phyloP scores from a whole-genome alignment of 345 rosid genomes.

The Salix suchowensis region DNA sequence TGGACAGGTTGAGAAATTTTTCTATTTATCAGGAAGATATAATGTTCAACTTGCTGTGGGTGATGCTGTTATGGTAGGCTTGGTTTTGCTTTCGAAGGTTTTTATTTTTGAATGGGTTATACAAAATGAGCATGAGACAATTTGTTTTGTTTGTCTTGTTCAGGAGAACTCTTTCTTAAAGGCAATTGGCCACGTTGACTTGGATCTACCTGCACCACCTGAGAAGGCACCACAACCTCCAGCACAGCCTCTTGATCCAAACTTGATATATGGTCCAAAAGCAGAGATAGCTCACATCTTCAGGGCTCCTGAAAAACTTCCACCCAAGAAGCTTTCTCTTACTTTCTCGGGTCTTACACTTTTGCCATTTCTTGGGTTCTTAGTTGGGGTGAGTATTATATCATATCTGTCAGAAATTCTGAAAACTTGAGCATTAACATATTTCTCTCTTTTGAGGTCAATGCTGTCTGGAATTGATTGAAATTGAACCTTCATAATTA shows the following conservation, averaged over 20 bases:
- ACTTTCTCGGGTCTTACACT: slow-evolving; percentile 72
- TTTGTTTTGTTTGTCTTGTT: slow-evolving; percentile 4
- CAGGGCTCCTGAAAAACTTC: slow-evolving; percentile 83
- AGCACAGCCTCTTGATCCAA: slow-evolving; percentile 52
- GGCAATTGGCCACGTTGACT: slow-evolving; percentile 64
- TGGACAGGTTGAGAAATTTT: slow-evolving; percentile 87
- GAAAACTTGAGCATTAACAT: not conserved
- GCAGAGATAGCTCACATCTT: slow-evolving; percentile 87
- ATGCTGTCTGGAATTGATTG: not conserved
- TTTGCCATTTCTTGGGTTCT: slow-evolving; percentile 73
- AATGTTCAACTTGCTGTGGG: slow-evolving; percentile 85
- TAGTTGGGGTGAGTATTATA: slow-evolving; percentile 71
- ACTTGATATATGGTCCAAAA: slow-evolving; percentile 72
- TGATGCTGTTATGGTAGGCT: slow-evolving; percentile 85
- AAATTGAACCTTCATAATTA: not conserved
- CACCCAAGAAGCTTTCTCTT: slow-evolving; percentile 72
- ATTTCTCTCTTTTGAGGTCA: not conserved
- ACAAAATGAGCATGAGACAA: not conserved
- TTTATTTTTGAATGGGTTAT: not conserved
- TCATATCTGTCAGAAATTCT: not conserved
- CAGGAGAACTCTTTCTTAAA: slow-evolving; percentile 84
- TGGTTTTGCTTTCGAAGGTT: not conserved
- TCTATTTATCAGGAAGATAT: slow-evolving; percentile 84
- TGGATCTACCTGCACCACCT: slow-evolving; percentile 89
- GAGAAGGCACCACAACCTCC: slow-evolving; percentile 89